Conservation (phyloP, 2,329 filamentous ascomycete genomes). For the Scedosporium aurantiacum region DNA sequence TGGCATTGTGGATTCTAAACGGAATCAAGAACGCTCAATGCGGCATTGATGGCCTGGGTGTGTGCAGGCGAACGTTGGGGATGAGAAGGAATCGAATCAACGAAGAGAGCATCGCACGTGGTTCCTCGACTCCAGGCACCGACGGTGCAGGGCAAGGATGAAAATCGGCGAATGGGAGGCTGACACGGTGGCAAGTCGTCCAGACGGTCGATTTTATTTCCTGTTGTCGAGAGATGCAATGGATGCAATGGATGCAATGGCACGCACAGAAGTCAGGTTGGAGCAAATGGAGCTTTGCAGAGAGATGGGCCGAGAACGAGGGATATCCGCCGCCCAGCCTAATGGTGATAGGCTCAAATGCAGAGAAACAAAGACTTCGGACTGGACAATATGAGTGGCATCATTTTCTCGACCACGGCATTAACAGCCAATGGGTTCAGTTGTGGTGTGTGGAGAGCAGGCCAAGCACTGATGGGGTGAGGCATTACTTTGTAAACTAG, state of each 20-base stretch:
- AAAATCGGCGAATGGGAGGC: not conserved
- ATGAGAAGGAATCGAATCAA: no score
- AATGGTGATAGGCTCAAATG: not conserved
- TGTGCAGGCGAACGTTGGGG: no score
- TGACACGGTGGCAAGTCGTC: not conserved
- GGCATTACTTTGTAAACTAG: not conserved
- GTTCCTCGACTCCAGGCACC: no score
- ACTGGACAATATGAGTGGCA: not conserved
- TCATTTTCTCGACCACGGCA: not conserved
- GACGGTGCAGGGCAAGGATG: not conserved
- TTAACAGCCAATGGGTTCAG: not conserved
- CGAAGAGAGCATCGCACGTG: no score
- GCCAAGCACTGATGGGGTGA: not conserved
- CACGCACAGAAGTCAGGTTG: not conserved
- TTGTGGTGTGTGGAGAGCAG: not conserved
- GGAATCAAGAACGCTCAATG: no score
- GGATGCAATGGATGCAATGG: no score
- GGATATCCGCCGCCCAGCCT: not conserved
- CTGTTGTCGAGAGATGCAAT: slow-evolving; percentile 2
- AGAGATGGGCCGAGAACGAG: not conserved
- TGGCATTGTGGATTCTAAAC: no score
- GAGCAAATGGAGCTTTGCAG: not conserved
- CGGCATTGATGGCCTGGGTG: no score
- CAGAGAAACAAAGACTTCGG: not conserved
- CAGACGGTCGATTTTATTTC: not conserved